A percentile compares a stretch with the other conserved stretches of the same genome.
Evolutionary conservation across 164 flowering plant species (phyloP).

Genomic region (Berberis vulgaris): DNA sequence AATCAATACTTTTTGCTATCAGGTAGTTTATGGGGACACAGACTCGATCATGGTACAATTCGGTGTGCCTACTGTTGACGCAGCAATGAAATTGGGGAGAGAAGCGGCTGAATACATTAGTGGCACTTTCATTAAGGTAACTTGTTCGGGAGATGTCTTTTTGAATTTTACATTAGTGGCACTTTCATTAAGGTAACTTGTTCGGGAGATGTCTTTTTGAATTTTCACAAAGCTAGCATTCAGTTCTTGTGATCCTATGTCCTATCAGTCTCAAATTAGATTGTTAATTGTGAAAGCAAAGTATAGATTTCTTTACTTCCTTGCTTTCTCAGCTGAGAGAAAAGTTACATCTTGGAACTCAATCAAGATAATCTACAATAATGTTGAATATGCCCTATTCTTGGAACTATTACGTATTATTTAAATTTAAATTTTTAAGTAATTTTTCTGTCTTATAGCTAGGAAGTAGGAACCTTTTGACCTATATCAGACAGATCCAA

Average conservation of each 20-base stretch:
- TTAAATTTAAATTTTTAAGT: neutral
- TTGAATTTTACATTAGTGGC: constrained; percentile 42
- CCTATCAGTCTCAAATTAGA: no score
- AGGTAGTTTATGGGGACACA: constrained; percentile 98
- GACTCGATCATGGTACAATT: constrained; percentile 99
- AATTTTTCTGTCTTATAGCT: neutral
- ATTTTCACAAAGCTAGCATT: neutral
- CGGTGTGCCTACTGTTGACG: constrained; percentile 78
- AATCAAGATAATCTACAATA: no score
- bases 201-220: neutral
- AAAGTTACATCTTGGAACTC: no score
- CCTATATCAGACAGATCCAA: no score
- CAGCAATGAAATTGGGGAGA: constrained; percentile 85
- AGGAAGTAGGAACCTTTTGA: no score
- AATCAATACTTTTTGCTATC: constrained; percentile 12
- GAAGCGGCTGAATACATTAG: constrained; percentile 95
- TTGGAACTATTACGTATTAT: neutral
- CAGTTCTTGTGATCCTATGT: no score
- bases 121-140: constrained; percentile 75
- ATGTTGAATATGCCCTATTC: no score
- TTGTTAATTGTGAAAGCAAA: no score
- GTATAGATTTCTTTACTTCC: no score
- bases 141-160: neutral
- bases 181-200: constrained; percentile 67
- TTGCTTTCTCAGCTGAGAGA: no score